Evolutionary conservation across 352 stramenopile genomes (phyloP).

Genomic region (Globisporangium cederbergense): DNA sequence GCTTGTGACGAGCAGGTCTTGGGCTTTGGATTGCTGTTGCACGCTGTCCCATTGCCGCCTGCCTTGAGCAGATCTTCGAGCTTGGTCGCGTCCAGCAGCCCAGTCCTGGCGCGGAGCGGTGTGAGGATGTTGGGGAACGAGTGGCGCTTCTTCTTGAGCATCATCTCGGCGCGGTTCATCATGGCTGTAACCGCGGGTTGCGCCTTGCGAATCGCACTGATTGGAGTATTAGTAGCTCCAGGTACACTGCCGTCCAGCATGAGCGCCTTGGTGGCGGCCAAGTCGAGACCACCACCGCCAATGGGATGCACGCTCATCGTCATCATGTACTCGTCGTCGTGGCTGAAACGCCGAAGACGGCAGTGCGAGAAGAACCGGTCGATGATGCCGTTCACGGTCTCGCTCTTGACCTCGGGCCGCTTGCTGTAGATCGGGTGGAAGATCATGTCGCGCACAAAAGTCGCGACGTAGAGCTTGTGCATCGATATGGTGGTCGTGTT

Average conservation of each 20-base stretch:
- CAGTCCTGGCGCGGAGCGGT: slow-evolving; percentile 13
- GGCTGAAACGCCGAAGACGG: slow-evolving; percentile 55
- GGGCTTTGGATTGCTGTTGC: not conserved
- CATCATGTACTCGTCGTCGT: slow-evolving; percentile 40
- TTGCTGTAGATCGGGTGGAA: slow-evolving; percentile 74
- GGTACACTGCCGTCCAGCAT: not conserved
- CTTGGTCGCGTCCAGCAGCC: slow-evolving; percentile 11
- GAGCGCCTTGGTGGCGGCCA: slow-evolving; percentile 7
- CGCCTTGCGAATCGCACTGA: slow-evolving; percentile 5
- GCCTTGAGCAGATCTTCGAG: slow-evolving; percentile 12
- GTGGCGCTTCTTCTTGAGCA: slow-evolving; percentile 52
- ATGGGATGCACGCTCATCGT: slow-evolving; percentile 18
- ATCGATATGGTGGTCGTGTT: slow-evolving; percentile 19
- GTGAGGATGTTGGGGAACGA: slow-evolving; percentile 64
- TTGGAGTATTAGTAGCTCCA: not conserved
- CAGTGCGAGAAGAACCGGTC: slow-evolving; percentile 74
- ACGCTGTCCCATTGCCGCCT: slow-evolving; percentile 1
- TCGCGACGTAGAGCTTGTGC: slow-evolving; percentile 47
- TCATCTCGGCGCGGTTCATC: slow-evolving; percentile 22
- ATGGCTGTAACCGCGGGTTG: slow-evolving; percentile 20
- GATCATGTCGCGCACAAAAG: slow-evolving; percentile 73
- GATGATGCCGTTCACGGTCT: slow-evolving; percentile 47
- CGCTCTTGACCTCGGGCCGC: slow-evolving; percentile 34
- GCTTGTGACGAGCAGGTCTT: not conserved
- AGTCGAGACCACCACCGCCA: not conserved